Base-by-base conservation (phyloP, 331 rosid genomes). In the Spiraea crenata region DNA sequence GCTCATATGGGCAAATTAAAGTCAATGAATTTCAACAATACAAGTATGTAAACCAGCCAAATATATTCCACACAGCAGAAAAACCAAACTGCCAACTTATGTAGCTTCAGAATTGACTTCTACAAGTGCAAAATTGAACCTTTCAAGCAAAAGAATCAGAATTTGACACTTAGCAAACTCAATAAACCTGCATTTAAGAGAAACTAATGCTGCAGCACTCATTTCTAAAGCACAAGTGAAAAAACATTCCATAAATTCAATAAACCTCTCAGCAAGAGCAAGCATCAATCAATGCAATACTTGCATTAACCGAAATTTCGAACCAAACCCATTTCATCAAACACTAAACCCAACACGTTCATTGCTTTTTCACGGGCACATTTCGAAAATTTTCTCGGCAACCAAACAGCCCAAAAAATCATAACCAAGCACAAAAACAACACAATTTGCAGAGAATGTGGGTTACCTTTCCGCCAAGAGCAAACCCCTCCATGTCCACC, bases 401-500 rank as follows among this genome's bases (percentile, higher is more conserved):
- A 67, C 65, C 74, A 66, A 64, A 74, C 80, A 68, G 57, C 81
- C 34, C 19, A 57, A 52, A 5, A 15, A 37, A 46, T 54, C 47
- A 65, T 14, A 39, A 72, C 4, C 54, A 51, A 9, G 47, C 38
- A 34, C 7, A 58, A 17, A 31, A 13, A 39, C 50, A 51, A 8
- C 3, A 39, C 3, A 49, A 42, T 54, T 62, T 14, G 49, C 25
- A 73, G 40, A 70, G 2, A 77, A 85, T 80, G 85, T 44, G 75
- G 77, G 75, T 44, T 85, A 91, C 99, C 99, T 83, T 89, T 42
- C 88, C 92, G 11, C 85, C 82, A 45, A 83, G 88, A 82, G 93
- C 85, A 69, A 85, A 60, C 54, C 96, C 83, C 31, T 95, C 99
- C 79, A 95, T 87, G 79, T 95, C 96, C 59, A 95, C 88, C 74